Percentiles rank a stretch among this genome's conserved stretches.
These are phyloP conservation scores for Peronosclerospora sorghi DNA, from an alignment of 352 stramenopile species.

Conservation along the genomic window DNA sequence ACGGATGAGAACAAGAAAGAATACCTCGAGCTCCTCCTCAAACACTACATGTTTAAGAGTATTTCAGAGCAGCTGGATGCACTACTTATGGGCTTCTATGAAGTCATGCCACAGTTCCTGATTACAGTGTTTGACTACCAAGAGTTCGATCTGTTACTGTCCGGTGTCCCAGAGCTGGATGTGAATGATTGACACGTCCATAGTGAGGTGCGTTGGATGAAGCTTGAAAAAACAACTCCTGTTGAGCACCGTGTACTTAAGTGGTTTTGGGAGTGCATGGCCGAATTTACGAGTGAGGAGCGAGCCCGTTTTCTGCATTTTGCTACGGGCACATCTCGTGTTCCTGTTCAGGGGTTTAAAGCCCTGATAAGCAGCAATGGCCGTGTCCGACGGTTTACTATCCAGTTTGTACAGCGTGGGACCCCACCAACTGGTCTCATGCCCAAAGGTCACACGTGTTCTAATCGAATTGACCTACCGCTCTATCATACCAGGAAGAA, in stretches of 20 bases:
- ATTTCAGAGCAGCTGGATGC: slow-evolving; percentile 88
- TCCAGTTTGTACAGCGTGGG: slow-evolving; percentile 77
- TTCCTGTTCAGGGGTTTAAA: slow-evolving; percentile 89
- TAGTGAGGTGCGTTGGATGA: slow-evolving; percentile 76
- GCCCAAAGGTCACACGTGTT: slow-evolving; percentile 90
- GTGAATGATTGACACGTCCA: slow-evolving; percentile 83
- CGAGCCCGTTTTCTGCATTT: slow-evolving; percentile 94
- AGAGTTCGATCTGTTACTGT: slow-evolving; percentile 85
- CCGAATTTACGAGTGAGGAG: slow-evolving; percentile 79
- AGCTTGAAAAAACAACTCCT: slow-evolving; percentile 60
- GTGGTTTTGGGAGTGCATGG: slow-evolving; percentile 96
- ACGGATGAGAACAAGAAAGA: slow-evolving; percentile 88
- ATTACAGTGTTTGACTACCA: slow-evolving; percentile 84
- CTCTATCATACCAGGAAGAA: slow-evolving; percentile 90
- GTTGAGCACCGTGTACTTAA: slow-evolving; percentile 63
- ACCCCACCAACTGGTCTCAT: slow-evolving; percentile 71
- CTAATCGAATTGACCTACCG: slow-evolving; percentile 96
- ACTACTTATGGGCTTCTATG: slow-evolving; percentile 84
- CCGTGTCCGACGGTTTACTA: slow-evolving; percentile 92
- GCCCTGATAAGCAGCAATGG: slow-evolving; percentile 93
- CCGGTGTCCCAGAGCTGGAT: slow-evolving; percentile 80
- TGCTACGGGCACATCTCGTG: slow-evolving; percentile 83
- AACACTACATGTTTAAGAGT: slow-evolving; percentile 96
- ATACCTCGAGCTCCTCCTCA: slow-evolving; percentile 87
- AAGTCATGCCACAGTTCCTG: slow-evolving; percentile 80